A percentile compares a stretch with the other conserved stretches of the same genome.
phyloP scores from a whole-genome alignment of 768 basidiomycete species.

The Russula emetica region DNA sequence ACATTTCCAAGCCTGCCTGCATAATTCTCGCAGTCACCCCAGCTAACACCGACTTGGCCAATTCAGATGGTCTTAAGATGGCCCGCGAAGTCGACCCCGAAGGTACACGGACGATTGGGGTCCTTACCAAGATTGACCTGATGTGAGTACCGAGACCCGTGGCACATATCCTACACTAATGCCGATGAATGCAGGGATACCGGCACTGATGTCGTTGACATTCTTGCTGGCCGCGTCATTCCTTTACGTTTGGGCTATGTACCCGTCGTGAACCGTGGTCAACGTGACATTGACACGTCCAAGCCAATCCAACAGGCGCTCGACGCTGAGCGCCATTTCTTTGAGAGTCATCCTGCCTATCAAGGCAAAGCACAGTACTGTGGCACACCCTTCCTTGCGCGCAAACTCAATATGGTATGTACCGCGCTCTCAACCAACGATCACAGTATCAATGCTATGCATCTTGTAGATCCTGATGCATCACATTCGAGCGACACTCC shows the following conservation, averaged over 20 bases:
- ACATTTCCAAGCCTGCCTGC: constrained; percentile 91
- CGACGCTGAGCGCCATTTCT: constrained; percentile 87
- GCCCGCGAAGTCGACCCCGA: constrained; percentile 97
- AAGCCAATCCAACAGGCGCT: constrained; percentile 84
- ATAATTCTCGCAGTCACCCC: constrained; percentile 95
- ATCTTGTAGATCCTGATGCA: constrained; percentile 90
- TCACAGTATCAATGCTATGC: neutral
- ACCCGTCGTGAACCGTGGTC: constrained; percentile 97
- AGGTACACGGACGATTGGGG: constrained; percentile 95
- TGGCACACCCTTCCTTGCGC: constrained; percentile 93
- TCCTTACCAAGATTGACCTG: constrained; percentile 95
- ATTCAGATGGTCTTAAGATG: constrained; percentile 95
- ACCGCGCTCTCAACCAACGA: neutral
- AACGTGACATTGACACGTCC: constrained; percentile 89
- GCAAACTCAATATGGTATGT: constrained; percentile 89
- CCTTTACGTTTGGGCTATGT: constrained; percentile 96
- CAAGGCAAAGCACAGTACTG: constrained; percentile 93
- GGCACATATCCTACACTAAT: constrained; percentile 7
- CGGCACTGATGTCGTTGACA: constrained; percentile 98
- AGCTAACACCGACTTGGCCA: constrained; percentile 96
- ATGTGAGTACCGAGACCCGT: constrained; percentile 57
- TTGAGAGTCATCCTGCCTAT: constrained; percentile 92
- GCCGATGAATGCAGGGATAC: constrained; percentile 69
- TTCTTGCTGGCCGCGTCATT: constrained; percentile 94
- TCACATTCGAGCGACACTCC: constrained; percentile 95